Base-by-base conservation (phyloP, 129 eudicot species). In the Heracleum sosnowskyi region DNA sequence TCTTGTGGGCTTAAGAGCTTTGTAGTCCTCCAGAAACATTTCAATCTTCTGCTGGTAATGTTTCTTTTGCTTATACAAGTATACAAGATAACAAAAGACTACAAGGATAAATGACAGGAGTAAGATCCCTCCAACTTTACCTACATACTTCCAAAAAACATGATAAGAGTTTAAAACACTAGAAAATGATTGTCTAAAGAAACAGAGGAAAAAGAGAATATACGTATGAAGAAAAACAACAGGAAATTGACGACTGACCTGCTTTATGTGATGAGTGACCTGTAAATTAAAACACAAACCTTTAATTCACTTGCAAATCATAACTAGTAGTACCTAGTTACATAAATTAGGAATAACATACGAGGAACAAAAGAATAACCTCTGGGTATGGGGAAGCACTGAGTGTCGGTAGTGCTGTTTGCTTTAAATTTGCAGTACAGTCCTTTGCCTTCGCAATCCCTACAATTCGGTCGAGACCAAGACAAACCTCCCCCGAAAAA, bases 1-100 rank as follows among this genome's bases (percentile, higher is more conserved):
- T 42, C 81, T 78, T 78, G 75, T 63, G 8, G 81, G 81, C 33
- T 64, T 78, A 20, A 62, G 57, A 78, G 74, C 28, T 64, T 10
- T 78, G 74, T 78, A 78, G 22, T 78, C 81, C 81, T 42, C 81
- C 74, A 78, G 20, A 63, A 78, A 78, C 41, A 29, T 66, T 44
- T 78, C 81, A 42, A 64, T 78, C 74, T 78, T 78, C 33, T n/a
- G 40, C 31, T 66, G 81, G n/a, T 64, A 28, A 18, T 64, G 10
- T 44, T 42, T 78, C 74, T 78, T 78, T 66, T 34, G 70, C 36
- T 42, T 42, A 20, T 44, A 40, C 24, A 13, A 4, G 26, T 29
- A 17, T 26, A 22, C 18, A 34, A 31, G 60, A 8, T 28, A 42
- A 66, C 69, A 64, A 18, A 64, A 8, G 1, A 75, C 53, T n/a